These are phyloP conservation scores for Spathaspora gorwiae DNA, from an alignment of 805 yeast genomes.

Conservation along the genomic window DNA sequence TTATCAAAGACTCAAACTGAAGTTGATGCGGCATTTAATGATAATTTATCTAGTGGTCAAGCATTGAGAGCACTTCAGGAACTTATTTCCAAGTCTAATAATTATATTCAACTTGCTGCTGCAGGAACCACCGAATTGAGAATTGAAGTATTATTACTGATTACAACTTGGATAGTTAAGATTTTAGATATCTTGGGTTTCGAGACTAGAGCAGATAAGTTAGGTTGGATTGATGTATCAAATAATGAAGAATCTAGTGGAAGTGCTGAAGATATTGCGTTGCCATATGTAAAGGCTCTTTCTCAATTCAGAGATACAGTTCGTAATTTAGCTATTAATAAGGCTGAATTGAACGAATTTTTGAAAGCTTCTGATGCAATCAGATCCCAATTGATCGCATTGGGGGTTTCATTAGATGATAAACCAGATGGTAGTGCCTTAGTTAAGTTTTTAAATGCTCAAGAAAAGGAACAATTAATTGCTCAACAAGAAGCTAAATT, in stretches of 20 bases:
- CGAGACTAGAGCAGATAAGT: slow-evolving; percentile 56
- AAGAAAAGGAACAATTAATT: slow-evolving; percentile 64
- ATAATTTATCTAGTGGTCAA: slow-evolving; percentile 76
- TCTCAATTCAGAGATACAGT: slow-evolving; percentile 80
- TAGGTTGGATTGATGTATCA: slow-evolving; percentile 71
- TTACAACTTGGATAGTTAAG: slow-evolving; percentile 65
- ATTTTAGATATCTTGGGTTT: slow-evolving; percentile 75
- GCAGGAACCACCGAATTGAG: slow-evolving; percentile 42
- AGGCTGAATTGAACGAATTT: slow-evolving; percentile 47
- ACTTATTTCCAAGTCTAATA: slow-evolving; percentile 65
- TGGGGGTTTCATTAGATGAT: slow-evolving; percentile 87
- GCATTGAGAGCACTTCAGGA: slow-evolving; percentile 65
- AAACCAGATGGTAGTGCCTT: slow-evolving; percentile 77
- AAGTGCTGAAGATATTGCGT: slow-evolving; percentile 56
- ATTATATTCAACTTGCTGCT: slow-evolving; percentile 55
- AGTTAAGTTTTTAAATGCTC: slow-evolving; percentile 69
- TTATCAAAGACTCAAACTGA: slow-evolving; percentile 49
- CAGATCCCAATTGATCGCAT: slow-evolving; percentile 63
- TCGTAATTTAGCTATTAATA: slow-evolving; percentile 65
- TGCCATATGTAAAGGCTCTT: slow-evolving; percentile 78
- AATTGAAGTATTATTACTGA: slow-evolving; percentile 62
- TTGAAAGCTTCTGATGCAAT: slow-evolving; percentile 70
- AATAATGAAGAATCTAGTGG: slow-evolving; percentile 13
- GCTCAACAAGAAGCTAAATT: slow-evolving; percentile 57
- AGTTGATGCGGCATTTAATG: slow-evolving; percentile 80